phyloP scores from a whole-genome alignment of 1,139 yeast genomes.

The Entelexis sorbosivorans region DNA sequence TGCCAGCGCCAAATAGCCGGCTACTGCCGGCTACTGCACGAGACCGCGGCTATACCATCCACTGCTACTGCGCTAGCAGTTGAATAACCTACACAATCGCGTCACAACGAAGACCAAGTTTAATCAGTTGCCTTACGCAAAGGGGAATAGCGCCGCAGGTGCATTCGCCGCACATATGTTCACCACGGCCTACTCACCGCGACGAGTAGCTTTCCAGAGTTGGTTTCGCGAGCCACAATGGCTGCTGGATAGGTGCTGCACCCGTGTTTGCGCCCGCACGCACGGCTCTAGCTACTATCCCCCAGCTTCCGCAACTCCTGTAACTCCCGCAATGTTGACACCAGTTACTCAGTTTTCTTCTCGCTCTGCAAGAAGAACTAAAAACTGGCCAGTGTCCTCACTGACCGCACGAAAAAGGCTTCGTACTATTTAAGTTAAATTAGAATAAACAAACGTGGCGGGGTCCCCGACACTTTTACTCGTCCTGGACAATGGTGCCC shows the following conservation, averaged over 20 bases:
- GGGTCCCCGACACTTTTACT: constrained; percentile 29
- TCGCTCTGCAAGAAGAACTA: background rate
- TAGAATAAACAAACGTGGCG: constrained; percentile 1
- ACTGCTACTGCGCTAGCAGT: no score
- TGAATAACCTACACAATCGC: no score
- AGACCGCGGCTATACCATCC: no score
- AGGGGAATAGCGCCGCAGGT: no score
- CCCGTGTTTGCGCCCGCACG: constrained; percentile 1
- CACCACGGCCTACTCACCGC: no score
- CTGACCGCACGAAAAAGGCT: constrained; percentile 16
- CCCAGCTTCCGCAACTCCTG: background rate
- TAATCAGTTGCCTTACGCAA: no score
- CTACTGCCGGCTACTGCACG: no score
- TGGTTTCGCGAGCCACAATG: no score
- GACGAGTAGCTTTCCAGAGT: no score
- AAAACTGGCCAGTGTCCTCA: constrained; percentile 21
- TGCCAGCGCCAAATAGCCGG: no score
- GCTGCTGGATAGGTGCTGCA: background rate
- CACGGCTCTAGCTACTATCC: background rate
- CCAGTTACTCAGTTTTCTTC: background rate
- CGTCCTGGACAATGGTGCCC: constrained; percentile 69
- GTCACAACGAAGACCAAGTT: no score
- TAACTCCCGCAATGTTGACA: background rate
- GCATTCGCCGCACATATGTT: no score
- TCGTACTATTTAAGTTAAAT: constrained; percentile 8